These are phyloP conservation scores for Peziza echinospora DNA, from an alignment of 495 filamentous ascomycete species.

Conservation along the genomic window DNA sequence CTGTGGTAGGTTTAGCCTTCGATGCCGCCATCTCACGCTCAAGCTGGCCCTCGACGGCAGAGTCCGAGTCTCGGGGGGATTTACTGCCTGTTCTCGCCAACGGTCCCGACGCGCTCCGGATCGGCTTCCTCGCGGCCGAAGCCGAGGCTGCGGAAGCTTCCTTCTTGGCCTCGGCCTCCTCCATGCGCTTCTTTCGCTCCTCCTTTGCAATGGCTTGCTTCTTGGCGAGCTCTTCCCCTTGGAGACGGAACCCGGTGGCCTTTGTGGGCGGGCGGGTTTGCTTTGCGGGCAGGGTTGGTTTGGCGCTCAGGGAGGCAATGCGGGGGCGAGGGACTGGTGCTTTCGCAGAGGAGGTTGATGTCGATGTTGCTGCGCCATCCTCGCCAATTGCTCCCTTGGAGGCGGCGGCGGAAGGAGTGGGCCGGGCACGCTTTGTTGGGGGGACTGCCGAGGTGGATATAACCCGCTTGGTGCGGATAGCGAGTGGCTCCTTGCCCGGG, in stretches of 20 bases:
- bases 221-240: constrained; percentile 49
- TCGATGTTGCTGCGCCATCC: no score
- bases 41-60: background rate
- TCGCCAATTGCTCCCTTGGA: no score
- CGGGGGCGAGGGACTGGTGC: background rate
- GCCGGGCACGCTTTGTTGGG: constrained; percentile 18
- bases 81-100: background rate
- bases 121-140: background rate
- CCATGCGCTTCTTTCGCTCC: constrained; percentile 36
- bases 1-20: background rate
- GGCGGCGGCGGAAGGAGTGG: constrained; percentile 24
- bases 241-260: constrained; percentile 41
- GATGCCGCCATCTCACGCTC: background rate
- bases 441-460: background rate
- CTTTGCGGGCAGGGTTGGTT: constrained; percentile 20
- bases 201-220: constrained; percentile 45
- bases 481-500: background rate
- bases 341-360: no score
- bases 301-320: background rate
- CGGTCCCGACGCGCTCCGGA: background rate
- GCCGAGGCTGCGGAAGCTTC: background rate
- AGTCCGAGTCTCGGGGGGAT: background rate
- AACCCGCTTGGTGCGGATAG: background rate
- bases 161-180: constrained; percentile 28
- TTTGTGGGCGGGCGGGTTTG: constrained; percentile 39